Conservation (phyloP, 371 early-diverging fungal species). For the Mucor indicus region DNA sequence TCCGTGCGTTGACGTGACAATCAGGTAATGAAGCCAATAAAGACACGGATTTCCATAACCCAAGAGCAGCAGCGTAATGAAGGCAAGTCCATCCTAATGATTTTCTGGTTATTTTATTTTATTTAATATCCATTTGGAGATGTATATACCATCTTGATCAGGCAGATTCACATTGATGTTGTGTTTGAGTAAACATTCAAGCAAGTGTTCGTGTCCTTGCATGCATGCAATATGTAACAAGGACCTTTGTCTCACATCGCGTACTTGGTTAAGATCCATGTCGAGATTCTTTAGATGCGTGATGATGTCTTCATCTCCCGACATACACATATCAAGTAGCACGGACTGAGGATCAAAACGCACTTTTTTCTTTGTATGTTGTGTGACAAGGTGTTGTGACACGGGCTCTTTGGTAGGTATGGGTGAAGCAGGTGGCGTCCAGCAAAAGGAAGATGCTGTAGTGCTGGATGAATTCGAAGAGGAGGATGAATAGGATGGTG, state of each 20-base stretch:
- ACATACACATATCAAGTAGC: constrained; percentile 39
- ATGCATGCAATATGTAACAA: constrained; percentile 38
- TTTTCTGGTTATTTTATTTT: not conserved
- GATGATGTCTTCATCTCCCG: constrained; percentile 36
- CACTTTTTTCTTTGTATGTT: constrained; percentile 26
- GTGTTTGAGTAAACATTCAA: constrained; percentile 13
- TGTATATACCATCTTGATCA: constrained; percentile 35
- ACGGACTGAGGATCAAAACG: constrained; percentile 35
- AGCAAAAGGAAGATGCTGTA: constrained; percentile 12
- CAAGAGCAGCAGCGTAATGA: constrained; percentile 46
- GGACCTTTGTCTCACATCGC: constrained; percentile 18
- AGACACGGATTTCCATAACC: constrained; percentile 36
- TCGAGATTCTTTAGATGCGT: constrained; percentile 16
- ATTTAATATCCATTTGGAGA: not conserved
- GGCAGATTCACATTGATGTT: constrained; percentile 30
- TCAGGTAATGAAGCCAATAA: constrained; percentile 22
- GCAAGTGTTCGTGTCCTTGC: constrained; percentile 35
- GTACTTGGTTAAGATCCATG: constrained; percentile 1
- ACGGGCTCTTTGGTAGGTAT: too few species aligned
- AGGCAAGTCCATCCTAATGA: constrained; percentile 48
- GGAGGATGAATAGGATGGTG: constrained; percentile 15
- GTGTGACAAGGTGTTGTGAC: constrained; percentile 11
- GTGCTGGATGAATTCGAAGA: constrained; percentile 25
- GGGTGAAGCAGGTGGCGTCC: constrained; percentile 17
- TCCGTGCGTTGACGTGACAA: constrained; percentile 28